A percentile compares a stretch with the other conserved stretches of the same genome.
These are phyloP conservation scores for Cylindrotheca fusiformis DNA, from an alignment of 108 stramenopile genomes.

Conservation along the genomic window DNA sequence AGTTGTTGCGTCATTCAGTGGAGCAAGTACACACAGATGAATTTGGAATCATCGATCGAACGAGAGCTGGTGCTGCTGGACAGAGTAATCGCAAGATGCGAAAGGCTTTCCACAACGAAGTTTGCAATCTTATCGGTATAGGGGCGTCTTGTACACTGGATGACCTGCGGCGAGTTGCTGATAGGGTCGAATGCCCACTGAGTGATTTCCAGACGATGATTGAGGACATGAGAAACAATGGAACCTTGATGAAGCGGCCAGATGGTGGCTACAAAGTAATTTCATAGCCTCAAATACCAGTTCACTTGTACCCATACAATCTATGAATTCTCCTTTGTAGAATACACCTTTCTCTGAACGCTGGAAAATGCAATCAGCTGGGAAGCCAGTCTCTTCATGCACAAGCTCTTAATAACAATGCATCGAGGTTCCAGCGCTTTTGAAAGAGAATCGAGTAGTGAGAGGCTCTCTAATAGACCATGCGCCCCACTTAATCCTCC, in stretches of 20 bases:
- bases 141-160: conserved; percentile 50
- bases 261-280: conserved; percentile 57
- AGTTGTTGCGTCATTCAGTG: conserved; percentile 76
- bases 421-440: conserved; percentile 31
- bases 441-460: conserved; percentile 22
- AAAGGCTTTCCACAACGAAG: conserved; percentile 42
- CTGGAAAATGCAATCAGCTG: conserved; percentile 19
- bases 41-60: conserved; percentile 61
- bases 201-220: conserved; percentile 65
- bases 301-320: conserved; percentile 1
- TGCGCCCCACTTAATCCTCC: conserved; percentile 37
- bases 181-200: conserved; percentile 49
- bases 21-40: conserved; percentile 75
- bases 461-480: conserved; percentile 31
- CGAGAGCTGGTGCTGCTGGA: conserved; percentile 73
- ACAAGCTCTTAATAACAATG: conserved; percentile 39
- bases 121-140: conserved; percentile 42
- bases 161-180: conserved; percentile 68
- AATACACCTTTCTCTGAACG: not conserved
- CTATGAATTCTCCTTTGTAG: not conserved
- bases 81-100: conserved; percentile 69
- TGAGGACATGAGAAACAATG: conserved; percentile 68
- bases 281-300: conserved; percentile 7
- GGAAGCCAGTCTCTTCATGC: conserved; percentile 30
- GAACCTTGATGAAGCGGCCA: conserved; percentile 49